Percentiles rank a stretch among this genome's conserved stretches.
Evolutionary conservation across 768 basidiomycete genomes (phyloP).

Genomic region (Lactifluus pinguis): DNA sequence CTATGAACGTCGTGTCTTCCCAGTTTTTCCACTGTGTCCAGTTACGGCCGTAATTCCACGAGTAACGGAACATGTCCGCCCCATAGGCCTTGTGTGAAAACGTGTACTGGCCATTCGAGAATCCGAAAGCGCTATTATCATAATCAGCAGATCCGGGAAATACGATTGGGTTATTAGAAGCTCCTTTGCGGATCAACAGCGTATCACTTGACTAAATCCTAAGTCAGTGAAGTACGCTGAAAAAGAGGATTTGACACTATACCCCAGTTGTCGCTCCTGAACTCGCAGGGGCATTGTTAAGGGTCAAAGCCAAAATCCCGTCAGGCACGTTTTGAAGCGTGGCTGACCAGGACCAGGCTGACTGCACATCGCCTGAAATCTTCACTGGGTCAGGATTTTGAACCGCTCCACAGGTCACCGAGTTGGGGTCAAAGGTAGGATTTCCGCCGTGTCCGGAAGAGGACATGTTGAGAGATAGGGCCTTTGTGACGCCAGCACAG

Average conservation of each 20-base stretch:
- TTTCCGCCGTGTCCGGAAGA: slow-evolving; percentile 51
- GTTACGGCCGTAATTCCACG: slow-evolving; percentile 75
- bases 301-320: slow-evolving; percentile 67
- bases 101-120: slow-evolving; percentile 54
- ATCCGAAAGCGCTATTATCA: slow-evolving; percentile 48
- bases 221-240: not conserved
- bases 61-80: slow-evolving; percentile 82
- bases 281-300: slow-evolving; percentile 45
- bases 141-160: slow-evolving; percentile 80
- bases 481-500: slow-evolving; percentile 56
- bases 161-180: slow-evolving; percentile 69
- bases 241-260: slow-evolving; percentile 21
- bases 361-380: slow-evolving; percentile 47
- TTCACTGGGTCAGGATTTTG: slow-evolving; percentile 38
- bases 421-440: slow-evolving; percentile 43
- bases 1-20: slow-evolving; percentile 64
- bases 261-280: slow-evolving; percentile 46
- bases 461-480: slow-evolving; percentile 58
- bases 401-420: slow-evolving; percentile 39
- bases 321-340: slow-evolving; percentile 71
- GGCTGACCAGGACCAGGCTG: slow-evolving; percentile 64
- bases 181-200: slow-evolving; percentile 74
- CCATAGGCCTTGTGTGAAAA: slow-evolving; percentile 80
- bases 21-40: slow-evolving; percentile 78
- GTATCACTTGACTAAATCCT: slow-evolving; percentile 52